A percentile compares a stretch with the other conserved stretches of the same genome.
phyloP scores from a whole-genome alignment of 192 early-diverging fungal species.

The Geranomyces variabilis region DNA sequence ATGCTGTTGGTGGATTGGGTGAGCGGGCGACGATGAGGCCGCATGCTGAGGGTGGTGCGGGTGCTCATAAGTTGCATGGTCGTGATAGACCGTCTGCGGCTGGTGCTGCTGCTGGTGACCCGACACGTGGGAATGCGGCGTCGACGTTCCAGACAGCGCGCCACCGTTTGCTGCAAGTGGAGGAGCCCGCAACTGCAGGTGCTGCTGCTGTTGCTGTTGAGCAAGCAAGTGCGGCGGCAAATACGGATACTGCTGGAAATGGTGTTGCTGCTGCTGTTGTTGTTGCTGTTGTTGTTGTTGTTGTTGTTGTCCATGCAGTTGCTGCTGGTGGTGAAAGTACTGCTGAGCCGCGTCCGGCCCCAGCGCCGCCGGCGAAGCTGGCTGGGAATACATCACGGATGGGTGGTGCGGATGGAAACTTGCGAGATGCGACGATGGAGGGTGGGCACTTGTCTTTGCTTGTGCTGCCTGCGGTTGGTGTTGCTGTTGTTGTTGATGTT shows the following conservation, averaged over 20 bases:
- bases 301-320: neutral
- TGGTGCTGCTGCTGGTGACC: neutral
- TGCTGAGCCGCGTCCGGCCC: neutral
- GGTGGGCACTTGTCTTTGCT: no score
- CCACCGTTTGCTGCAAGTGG: no score
- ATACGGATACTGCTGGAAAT: neutral
- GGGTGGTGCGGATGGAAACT: no score
- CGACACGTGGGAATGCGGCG: neutral
- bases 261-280: no score
- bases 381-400: neutral
- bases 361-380: neutral
- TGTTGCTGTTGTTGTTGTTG: conserved; percentile 9
- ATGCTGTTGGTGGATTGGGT: no score
- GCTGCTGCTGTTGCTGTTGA: neutral
- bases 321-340: conserved; percentile 18
- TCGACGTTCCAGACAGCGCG: no score
- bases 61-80: no score
- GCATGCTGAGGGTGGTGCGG: no score
- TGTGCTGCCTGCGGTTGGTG: neutral
- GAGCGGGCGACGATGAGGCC: no score
- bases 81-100: neutral
- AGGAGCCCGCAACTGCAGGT: no score
- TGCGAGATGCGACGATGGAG: no score
- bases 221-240: neutral
- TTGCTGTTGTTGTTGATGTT: neutral